phyloP scores from a whole-genome alignment of 2,329 filamentous ascomycete genomes.

The Orbilia quercus region DNA sequence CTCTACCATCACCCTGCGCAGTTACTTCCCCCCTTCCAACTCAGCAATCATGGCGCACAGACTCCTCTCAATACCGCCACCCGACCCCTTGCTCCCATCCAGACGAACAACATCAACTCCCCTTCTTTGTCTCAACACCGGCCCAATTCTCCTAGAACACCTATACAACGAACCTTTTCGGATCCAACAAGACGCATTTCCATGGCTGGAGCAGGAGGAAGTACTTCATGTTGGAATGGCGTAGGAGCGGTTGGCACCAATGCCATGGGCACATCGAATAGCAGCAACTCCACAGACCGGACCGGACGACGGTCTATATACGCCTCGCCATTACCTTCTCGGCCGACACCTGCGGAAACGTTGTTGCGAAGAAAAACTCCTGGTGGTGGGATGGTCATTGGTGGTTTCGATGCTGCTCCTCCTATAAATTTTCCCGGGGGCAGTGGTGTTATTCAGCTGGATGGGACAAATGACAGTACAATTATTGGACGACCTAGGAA shows the following conservation, averaged over 20 bases:
- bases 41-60: constrained; percentile 46
- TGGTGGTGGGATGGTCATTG: constrained; percentile 52
- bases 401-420: constrained; percentile 53
- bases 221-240: constrained; percentile 29
- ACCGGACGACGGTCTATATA: constrained; percentile 42
- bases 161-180: constrained; percentile 55
- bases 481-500: constrained; percentile 49
- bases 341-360: constrained; percentile 52
- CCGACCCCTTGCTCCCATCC: constrained; percentile 32
- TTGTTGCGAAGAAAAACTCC: constrained; percentile 53
- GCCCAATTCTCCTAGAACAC: constrained; percentile 48
- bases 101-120: constrained; percentile 23
- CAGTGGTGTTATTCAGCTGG: constrained; percentile 43
- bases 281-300: background rate
- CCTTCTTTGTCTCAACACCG: constrained; percentile 9
- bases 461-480: constrained; percentile 18
- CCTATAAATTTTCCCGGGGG: constrained; percentile 48
- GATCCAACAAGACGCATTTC: constrained; percentile 35
- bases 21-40: constrained; percentile 44
- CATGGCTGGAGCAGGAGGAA: constrained; percentile 21
- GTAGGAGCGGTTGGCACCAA: constrained; percentile 1
- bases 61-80: constrained; percentile 18
- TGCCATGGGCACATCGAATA: constrained; percentile 1
- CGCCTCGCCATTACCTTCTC: constrained; percentile 47
- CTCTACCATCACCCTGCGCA: constrained; percentile 51